These are phyloP conservation scores for Gossypium ekmanianum DNA, from an alignment of 345 rosid genomes.

Conservation along the genomic window DNA sequence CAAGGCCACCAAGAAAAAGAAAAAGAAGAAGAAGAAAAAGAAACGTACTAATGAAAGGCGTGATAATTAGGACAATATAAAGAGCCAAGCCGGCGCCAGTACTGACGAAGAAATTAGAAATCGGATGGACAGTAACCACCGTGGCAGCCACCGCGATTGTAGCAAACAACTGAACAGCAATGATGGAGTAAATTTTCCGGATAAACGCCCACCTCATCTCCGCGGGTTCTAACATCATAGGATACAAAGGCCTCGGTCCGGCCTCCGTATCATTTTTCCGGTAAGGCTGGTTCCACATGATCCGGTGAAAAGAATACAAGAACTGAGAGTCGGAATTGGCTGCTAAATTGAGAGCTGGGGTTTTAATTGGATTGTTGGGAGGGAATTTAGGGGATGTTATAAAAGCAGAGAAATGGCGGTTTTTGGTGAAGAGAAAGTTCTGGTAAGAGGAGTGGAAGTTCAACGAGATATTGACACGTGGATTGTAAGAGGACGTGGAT, in stretches of 20 bases:
- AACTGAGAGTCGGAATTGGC: background rate
- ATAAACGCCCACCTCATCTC: constrained; percentile 93
- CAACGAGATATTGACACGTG: constrained; percentile 12
- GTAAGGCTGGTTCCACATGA: constrained; percentile 51
- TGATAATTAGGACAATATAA: constrained; percentile 67
- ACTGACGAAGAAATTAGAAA: constrained; percentile 63
- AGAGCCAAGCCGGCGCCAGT: constrained; percentile 64
- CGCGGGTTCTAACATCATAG: constrained; percentile 82
- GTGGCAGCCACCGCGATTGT: constrained; percentile 77
- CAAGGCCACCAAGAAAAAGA: background rate
- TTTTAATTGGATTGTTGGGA: no score
- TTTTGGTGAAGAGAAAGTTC: constrained; percentile 16
- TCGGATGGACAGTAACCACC: constrained; percentile 61
- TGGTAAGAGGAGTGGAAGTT: background rate
- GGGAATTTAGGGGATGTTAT: background rate
- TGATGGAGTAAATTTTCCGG: constrained; percentile 75
- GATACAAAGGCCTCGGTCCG: constrained; percentile 73
- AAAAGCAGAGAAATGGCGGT: background rate
- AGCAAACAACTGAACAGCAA: constrained; percentile 60
- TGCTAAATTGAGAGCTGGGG: background rate
- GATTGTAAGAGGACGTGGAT: background rate
- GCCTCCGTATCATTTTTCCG: constrained; percentile 64
- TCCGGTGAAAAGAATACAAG: background rate
- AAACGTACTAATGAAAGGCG: constrained; percentile 62
- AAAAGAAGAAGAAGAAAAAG: background rate